A percentile compares a stretch with the other conserved stretches of the same genome.
Evolutionary conservation across 202 grass and related monocot species (phyloP).

Genomic region (Schoenoplectus tabernaemontani): DNA sequence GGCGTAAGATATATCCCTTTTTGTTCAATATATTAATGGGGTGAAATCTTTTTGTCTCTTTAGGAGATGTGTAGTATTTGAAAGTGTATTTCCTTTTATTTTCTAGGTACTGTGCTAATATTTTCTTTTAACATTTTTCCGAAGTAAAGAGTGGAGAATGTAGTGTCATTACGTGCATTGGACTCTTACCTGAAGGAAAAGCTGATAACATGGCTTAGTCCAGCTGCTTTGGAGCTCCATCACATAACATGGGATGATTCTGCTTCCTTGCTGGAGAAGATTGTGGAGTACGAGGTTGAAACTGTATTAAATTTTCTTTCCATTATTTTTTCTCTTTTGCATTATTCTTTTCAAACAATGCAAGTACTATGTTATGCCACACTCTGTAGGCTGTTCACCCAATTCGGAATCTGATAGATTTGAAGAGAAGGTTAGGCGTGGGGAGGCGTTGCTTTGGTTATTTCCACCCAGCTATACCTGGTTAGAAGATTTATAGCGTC

Average conservation of each 20-base stretch:
- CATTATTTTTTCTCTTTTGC: neutral
- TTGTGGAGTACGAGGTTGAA: constrained; percentile 82
- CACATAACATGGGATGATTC: constrained; percentile 95
- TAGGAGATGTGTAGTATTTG: neutral
- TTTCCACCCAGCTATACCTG: constrained; percentile 92
- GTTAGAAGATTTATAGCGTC: constrained; percentile 20
- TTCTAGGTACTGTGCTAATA: constrained; percentile 12
- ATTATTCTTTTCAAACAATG: neutral
- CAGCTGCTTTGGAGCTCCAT: constrained; percentile 71
- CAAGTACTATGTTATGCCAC: neutral
- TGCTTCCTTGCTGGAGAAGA: constrained; percentile 91
- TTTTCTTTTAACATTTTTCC: constrained; percentile 16
- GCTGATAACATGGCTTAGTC: constrained; percentile 90
- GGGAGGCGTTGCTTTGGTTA: constrained; percentile 90
- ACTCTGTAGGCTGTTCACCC: constrained; percentile 72
- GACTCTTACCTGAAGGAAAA: constrained; percentile 95
- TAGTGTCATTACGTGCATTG: constrained; percentile 64
- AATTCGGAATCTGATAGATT: constrained; percentile 88
- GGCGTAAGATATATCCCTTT: constrained; percentile 34
- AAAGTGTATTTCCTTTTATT: constrained; percentile 6
- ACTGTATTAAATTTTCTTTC: neutral
- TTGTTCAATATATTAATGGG: neutral
- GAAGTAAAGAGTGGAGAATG: constrained; percentile 53
- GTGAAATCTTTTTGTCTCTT: neutral
- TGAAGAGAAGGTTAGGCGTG: constrained; percentile 80